Evolutionary conservation across 192 early-diverging fungal genomes (phyloP).

Genomic region (Backusella circina): DNA sequence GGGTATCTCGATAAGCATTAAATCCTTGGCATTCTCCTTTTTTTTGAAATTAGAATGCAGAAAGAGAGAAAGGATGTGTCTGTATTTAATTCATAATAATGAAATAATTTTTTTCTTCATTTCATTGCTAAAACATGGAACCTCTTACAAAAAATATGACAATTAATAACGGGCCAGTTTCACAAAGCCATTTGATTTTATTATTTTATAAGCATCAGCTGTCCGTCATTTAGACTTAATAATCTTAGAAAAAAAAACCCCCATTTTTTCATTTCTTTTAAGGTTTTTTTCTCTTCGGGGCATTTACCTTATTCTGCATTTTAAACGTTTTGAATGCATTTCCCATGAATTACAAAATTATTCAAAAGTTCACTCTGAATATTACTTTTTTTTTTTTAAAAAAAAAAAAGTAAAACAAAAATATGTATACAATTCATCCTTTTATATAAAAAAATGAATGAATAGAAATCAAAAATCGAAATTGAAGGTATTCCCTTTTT

Average conservation of each 20-base stretch:
- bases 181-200: neutral
- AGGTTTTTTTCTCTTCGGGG: neutral
- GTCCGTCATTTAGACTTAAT: neutral
- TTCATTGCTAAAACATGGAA: neutral
- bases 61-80: neutral
- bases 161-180: neutral
- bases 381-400: too few species aligned
- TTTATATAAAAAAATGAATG: too few species aligned
- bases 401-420: too few species aligned
- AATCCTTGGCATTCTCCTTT: neutral
- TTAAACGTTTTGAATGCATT: neutral
- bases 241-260: too few species aligned
- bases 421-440: too few species aligned
- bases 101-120: neutral
- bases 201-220: neutral
- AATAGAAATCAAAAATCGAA: too few species aligned
- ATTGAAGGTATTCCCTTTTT: too few species aligned
- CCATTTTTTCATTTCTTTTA: too few species aligned
- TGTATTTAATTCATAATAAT: neutral
- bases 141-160: neutral
- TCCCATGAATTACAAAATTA: neutral
- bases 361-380: neutral
- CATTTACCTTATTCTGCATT: neutral
- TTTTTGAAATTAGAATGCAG: neutral
- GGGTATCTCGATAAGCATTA: neutral